Conservation (phyloP, 2,329 filamentous ascomycete genomes). For the Pestalotiopsis fici region DNA sequence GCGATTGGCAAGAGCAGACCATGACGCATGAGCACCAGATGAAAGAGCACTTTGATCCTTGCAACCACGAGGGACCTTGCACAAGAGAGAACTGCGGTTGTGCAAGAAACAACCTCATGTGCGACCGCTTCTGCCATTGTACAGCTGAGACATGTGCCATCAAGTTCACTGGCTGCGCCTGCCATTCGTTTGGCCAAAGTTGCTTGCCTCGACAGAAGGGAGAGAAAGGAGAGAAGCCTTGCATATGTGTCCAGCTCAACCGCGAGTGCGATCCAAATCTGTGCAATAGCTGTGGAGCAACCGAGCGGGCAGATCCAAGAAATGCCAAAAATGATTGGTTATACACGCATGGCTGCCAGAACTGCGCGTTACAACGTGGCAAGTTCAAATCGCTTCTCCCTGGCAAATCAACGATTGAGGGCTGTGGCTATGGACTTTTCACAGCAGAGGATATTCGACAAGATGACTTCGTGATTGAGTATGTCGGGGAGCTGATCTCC, state of each 20-base stretch:
- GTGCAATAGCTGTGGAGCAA: constrained; percentile 70
- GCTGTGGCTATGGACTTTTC: constrained; percentile 75
- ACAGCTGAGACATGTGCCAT: constrained; percentile 59
- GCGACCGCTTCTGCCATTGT: constrained; percentile 73
- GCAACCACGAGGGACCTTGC: constrained; percentile 70
- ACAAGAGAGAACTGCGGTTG: constrained; percentile 62
- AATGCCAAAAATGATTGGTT: constrained; percentile 62
- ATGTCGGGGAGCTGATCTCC: constrained; percentile 76
- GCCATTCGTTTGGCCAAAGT: constrained; percentile 59
- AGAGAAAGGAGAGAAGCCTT: constrained; percentile 56
- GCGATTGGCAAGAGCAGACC: constrained; percentile 58
- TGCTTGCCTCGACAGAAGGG: constrained; percentile 55
- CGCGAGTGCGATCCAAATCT: constrained; percentile 81
- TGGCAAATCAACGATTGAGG: constrained; percentile 68
- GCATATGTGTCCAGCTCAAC: constrained; percentile 71
- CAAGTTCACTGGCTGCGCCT: constrained; percentile 69
- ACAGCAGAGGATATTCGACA: constrained; percentile 66
- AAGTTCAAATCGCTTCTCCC: constrained; percentile 66
- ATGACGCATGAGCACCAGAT: constrained; percentile 56
- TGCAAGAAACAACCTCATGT: constrained; percentile 61
- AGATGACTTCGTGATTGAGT: constrained; percentile 79
- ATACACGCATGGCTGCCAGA: constrained; percentile 65
- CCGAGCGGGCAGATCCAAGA: constrained; percentile 68
- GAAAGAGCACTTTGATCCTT: constrained; percentile 63
- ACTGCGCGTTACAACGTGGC: constrained; percentile 71